These are phyloP conservation scores for Citrus australasica DNA, from an alignment of 345 rosid species.

Conservation along the genomic window DNA sequence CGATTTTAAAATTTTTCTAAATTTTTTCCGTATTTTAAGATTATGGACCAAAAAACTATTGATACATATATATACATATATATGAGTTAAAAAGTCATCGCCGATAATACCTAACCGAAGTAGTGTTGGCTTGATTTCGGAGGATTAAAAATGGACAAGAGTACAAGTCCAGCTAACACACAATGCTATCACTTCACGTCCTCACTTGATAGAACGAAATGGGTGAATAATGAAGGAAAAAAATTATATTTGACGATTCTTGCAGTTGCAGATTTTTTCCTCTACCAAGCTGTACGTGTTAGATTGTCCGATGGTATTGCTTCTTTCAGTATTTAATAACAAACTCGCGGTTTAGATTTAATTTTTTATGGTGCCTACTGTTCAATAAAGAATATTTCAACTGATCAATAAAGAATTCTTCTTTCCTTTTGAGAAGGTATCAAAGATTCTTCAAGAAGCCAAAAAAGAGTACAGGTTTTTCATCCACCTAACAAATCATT, in stretches of 20 bases:
- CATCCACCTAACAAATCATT: not conserved
- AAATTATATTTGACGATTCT: not conserved
- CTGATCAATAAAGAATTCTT: no score
- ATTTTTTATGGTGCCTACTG: no score
- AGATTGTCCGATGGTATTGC: not conserved
- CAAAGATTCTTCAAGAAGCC: not conserved
- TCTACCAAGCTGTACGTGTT: not conserved
- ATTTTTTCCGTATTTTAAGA: no score
- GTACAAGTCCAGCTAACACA: not conserved
- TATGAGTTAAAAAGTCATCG: not conserved
- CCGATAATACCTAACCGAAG: slow-evolving; percentile 2
- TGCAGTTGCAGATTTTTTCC: not conserved
- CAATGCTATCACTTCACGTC: not conserved
- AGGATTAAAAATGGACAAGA: not conserved
- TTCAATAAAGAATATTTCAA: no score
- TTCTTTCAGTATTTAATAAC: not conserved
- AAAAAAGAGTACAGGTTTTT: not conserved
- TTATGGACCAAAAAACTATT: no score
- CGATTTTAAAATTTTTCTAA: no score
- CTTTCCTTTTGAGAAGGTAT: not conserved
- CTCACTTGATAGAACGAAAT: not conserved
- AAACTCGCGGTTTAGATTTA: no score
- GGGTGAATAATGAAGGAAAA: not conserved
- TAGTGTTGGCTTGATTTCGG: not conserved
- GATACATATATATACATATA: not conserved